Conservation (phyloP, 768 basidiomycete species). For the Kwoniella mangroviensis region DNA sequence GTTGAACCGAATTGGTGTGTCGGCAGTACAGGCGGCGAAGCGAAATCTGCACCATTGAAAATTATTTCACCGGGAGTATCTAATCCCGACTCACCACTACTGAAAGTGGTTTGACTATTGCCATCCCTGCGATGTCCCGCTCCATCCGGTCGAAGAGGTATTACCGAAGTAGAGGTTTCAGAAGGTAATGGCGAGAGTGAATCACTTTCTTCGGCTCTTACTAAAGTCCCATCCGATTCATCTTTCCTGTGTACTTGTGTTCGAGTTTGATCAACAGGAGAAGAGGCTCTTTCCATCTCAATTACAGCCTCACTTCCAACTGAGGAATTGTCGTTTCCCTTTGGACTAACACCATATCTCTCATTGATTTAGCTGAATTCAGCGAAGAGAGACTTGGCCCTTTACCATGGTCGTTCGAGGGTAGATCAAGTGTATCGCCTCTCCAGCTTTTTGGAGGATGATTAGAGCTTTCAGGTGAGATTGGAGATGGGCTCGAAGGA, state of each 20-base stretch:
- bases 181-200: constrained; percentile 7
- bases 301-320: constrained; percentile 13
- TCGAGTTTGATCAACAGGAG: background rate
- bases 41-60: constrained; percentile 35
- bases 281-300: constrained; percentile 1
- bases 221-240: background rate
- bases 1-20: background rate
- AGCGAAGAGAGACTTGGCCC: constrained; percentile 41
- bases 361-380: constrained; percentile 41
- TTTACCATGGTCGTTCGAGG: constrained; percentile 17
- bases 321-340: constrained; percentile 28
- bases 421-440: constrained; percentile 5
- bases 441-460: constrained; percentile 38
- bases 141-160: constrained; percentile 4
- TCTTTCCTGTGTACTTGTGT: background rate
- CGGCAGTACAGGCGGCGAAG: constrained; percentile 11
- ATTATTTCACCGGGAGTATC: constrained; percentile 27
- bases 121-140: constrained; percentile 23
- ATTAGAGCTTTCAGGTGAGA: background rate
- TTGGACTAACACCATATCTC: constrained; percentile 50
- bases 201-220: background rate
- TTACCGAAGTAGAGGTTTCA: background rate
- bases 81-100: background rate
- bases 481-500: background rate
- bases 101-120: constrained; percentile 5